These are phyloP conservation scores for Exobasidium cylindrosporum DNA, from an alignment of 1,284 basidiomycete species.

Conservation along the genomic window DNA sequence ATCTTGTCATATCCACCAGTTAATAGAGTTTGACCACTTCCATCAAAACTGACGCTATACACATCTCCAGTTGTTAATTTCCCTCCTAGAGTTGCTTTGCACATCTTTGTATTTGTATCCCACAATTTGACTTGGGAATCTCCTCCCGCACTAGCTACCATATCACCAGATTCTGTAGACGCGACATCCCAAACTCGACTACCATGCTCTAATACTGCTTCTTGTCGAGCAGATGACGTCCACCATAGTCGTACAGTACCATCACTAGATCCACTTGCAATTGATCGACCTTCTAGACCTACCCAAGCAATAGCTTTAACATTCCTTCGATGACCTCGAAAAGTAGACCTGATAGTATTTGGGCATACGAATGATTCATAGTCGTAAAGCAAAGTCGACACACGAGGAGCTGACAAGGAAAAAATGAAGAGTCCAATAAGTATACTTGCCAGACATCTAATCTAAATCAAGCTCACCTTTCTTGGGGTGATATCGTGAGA, in stretches of 20 bases:
- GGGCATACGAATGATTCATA: conserved; percentile 44
- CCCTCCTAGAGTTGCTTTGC: conserved; percentile 22
- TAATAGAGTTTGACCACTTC: conserved; percentile 55
- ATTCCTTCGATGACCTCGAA: conserved; percentile 57
- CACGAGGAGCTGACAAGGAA: conserved; percentile 33
- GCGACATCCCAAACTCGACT: conserved; percentile 59
- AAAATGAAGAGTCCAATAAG: background rate
- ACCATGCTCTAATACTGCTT: conserved; percentile 53
- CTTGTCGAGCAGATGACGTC: conserved; percentile 40
- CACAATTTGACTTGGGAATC: conserved; percentile 59
- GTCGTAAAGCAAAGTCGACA: conserved; percentile 46
- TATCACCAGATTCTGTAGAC: conserved; percentile 37
- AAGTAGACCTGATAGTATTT: conserved; percentile 34
- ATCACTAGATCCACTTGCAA: conserved; percentile 58
- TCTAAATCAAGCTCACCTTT: conserved; percentile 16
- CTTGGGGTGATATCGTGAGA: conserved; percentile 51
- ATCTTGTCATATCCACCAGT: conserved; percentile 60
- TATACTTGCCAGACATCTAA: background rate
- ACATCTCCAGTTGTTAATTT: conserved; percentile 56
- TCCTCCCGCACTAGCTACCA: conserved; percentile 56
- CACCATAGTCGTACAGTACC: conserved; percentile 48
- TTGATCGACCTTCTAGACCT: conserved; percentile 52
- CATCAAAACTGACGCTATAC: conserved; percentile 58
- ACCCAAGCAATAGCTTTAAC: conserved; percentile 59
- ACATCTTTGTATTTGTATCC: conserved; percentile 41